A percentile compares a stretch with the other conserved stretches of the same genome.
Evolutionary conservation across 2,329 filamentous ascomycete genomes (phyloP).

Genomic region (Alternaria panax): DNA sequence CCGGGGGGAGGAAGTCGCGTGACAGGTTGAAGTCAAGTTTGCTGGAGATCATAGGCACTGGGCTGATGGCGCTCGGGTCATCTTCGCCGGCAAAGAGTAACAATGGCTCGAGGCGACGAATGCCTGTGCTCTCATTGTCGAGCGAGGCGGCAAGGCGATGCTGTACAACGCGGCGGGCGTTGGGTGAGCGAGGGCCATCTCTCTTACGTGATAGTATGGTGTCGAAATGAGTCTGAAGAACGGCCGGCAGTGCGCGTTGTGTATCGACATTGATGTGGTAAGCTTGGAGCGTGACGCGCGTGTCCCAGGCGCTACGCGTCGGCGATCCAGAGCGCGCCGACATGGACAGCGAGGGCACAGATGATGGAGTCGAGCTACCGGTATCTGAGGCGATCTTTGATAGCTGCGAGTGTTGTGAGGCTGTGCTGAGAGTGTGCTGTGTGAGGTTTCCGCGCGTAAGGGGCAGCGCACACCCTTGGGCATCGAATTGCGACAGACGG

Average conservation of each 20-base stretch:
- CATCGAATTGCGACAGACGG: no score
- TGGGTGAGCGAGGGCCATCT: conserved; percentile 16
- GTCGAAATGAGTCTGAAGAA: conserved; percentile 9
- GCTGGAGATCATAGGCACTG: background rate
- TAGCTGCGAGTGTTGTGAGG: conserved; percentile 1
- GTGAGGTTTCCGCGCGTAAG: background rate
- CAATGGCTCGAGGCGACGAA: background rate
- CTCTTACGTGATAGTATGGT: conserved; percentile 7
- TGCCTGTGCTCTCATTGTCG: background rate
- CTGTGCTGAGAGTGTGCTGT: conserved; percentile 1
- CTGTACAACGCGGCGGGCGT: conserved; percentile 9
- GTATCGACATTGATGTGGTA: conserved; percentile 11
- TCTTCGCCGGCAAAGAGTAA: conserved; percentile 2
- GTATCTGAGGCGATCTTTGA: background rate
- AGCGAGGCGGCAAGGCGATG: no score
- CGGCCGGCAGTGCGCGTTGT: background rate
- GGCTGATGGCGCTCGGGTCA: background rate
- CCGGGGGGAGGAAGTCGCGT: no score
- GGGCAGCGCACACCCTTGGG: background rate
- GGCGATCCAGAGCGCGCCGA: conserved; percentile 15
- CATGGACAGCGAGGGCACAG: background rate
- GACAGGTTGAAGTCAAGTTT: no score
- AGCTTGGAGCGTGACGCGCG: conserved; percentile 7
- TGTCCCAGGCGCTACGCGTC: conserved; percentile 12
- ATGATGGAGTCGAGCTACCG: background rate